Conservation (phyloP, 164 flowering plant species). For the Berberis vulgaris region DNA sequence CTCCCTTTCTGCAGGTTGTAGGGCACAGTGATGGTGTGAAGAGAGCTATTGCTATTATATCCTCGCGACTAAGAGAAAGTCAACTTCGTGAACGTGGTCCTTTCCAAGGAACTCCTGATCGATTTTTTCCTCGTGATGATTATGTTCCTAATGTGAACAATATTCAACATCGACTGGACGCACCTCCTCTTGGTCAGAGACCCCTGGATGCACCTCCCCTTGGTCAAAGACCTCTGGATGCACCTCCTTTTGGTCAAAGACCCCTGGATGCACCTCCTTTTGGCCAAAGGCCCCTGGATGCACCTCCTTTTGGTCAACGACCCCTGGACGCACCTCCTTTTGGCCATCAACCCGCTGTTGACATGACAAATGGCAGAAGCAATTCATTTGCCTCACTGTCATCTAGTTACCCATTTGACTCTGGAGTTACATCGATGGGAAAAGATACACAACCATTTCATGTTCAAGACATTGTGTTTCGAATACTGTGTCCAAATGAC, state of each 20-base stretch:
- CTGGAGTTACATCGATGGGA: constrained; percentile 31
- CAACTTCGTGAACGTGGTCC: constrained; percentile 90
- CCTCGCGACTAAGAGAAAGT: constrained; percentile 90
- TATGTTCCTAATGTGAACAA: constrained; percentile 42
- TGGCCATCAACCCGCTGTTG: constrained; percentile 36
- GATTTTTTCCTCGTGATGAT: constrained; percentile 63
- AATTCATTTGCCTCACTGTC: constrained; percentile 38
- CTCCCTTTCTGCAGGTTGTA: constrained; percentile 48
- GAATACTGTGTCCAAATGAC: constrained; percentile 80
- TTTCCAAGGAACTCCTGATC: constrained; percentile 70
- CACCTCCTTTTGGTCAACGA: constrained; percentile 10
- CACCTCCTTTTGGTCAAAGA: too few species aligned
- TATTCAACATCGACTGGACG: constrained; percentile 39
- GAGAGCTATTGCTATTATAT: constrained; percentile 68
- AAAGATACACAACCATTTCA: constrained; percentile 41
- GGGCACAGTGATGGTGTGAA: constrained; percentile 77
- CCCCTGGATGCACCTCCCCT: background rate
- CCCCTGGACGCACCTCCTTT: constrained; percentile 41
- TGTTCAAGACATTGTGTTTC: constrained; percentile 73
- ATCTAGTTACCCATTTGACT: constrained; percentile 38
- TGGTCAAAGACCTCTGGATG: too few species aligned
- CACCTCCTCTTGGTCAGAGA: constrained; percentile 38
- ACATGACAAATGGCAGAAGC: constrained; percentile 24
- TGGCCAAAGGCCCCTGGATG: too few species aligned
- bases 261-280: too few species aligned